These are phyloP conservation scores for Coffea canephora DNA, from an alignment of 257 asterid genomes.

Conservation along the genomic window DNA sequence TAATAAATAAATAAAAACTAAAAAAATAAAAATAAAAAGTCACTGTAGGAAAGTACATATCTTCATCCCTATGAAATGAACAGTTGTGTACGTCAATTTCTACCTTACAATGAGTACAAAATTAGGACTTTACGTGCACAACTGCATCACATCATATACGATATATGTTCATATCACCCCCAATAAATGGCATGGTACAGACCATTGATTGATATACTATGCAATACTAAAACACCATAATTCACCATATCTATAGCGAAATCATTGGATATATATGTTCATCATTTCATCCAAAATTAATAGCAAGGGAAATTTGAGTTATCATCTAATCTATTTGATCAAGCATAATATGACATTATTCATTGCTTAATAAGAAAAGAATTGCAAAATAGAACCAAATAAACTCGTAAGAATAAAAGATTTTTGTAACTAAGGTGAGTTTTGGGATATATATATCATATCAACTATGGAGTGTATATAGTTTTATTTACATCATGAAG, in stretches of 20 bases:
- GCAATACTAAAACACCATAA: slow-evolving; percentile 11
- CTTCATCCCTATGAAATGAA: background rate
- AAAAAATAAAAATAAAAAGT: no score
- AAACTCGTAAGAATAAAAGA: background rate
- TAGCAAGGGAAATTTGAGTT: background rate
- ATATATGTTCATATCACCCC: slow-evolving; percentile 20
- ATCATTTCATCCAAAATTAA: background rate
- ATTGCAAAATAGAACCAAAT: background rate
- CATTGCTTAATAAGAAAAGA: background rate
- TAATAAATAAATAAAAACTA: background rate
- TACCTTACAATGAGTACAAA: slow-evolving; percentile 17
- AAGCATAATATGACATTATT: background rate
- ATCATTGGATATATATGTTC: background rate
- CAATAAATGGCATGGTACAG: slow-evolving; percentile 24
- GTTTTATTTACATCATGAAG: slow-evolving; percentile 2
- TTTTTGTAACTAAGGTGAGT: background rate
- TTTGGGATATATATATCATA: background rate
- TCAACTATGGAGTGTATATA: background rate
- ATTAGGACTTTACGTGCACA: slow-evolving; percentile 41
- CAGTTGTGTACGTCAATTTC: slow-evolving; percentile 5
- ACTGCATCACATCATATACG: slow-evolving; percentile 20
- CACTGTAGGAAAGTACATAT: background rate
- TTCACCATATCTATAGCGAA: slow-evolving; percentile 3
- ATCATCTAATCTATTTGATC: background rate
- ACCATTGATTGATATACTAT: slow-evolving; percentile 27